phyloP scores from a whole-genome alignment of 495 filamentous ascomycete species.

The Ascodesmis nigricans region DNA sequence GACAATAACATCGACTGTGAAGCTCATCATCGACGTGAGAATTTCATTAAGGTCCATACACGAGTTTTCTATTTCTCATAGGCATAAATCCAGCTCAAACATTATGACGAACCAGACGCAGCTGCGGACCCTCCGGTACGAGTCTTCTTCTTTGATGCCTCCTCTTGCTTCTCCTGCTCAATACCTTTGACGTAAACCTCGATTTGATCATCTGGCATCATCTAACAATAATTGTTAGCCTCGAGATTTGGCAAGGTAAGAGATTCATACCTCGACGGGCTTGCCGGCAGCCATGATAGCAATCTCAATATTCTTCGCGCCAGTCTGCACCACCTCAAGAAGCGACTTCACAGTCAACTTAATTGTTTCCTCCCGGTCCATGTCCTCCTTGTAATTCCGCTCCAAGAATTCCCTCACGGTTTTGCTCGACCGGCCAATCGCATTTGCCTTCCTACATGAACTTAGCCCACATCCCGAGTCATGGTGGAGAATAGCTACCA shows the following conservation, averaged over 20 bases:
- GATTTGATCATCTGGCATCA: constrained; percentile 86
- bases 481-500: constrained; percentile 37
- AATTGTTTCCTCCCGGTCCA: constrained; percentile 92
- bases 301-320: constrained; percentile 98
- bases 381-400: constrained; percentile 89
- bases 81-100: too few species aligned
- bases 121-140: constrained; percentile 12
- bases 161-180: constrained; percentile 96
- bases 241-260: background rate
- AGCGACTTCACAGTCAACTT: constrained; percentile 93
- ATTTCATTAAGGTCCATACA: too few species aligned
- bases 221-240: constrained; percentile 23
- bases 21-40: too few species aligned
- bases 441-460: constrained; percentile 78
- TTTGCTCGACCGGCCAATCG: constrained; percentile 94
- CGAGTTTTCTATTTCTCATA: too few species aligned
- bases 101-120: constrained; percentile 3
- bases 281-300: constrained; percentile 95
- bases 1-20: too few species aligned
- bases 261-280: constrained; percentile 35
- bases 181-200: constrained; percentile 94
- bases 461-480: background rate
- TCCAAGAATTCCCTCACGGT: constrained; percentile 96
- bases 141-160: constrained; percentile 89
- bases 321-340: constrained; percentile 92